Evolutionary conservation across 1,139 yeast genomes (phyloP).

Genomic region (Debaryomyces subglobosus): DNA sequence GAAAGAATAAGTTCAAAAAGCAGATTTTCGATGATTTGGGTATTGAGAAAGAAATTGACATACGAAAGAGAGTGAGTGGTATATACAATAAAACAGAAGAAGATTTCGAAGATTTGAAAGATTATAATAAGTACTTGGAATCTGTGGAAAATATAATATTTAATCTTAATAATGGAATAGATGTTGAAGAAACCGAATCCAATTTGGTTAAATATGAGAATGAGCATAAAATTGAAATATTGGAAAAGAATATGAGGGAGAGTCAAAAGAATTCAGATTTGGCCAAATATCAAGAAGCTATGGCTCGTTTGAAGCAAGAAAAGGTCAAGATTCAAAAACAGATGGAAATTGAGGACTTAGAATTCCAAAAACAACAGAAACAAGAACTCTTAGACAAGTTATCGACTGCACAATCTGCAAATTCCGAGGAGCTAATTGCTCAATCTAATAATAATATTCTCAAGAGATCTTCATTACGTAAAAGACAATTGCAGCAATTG

Average conservation of each 20-base stretch:
- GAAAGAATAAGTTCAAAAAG: conserved; percentile 87
- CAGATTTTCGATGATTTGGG: conserved; percentile 89
- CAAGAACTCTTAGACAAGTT: conserved; percentile 74
- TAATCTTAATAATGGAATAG: conserved; percentile 71
- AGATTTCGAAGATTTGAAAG: conserved; percentile 64
- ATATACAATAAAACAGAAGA: conserved; percentile 82
- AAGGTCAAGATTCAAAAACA: conserved; percentile 66
- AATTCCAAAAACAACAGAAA: conserved; percentile 57
- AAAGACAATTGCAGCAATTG: conserved; percentile 67
- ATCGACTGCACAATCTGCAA: conserved; percentile 40
- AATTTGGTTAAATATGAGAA: conserved; percentile 72
- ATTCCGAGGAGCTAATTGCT: conserved; percentile 54
- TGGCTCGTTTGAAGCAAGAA: conserved; percentile 61
- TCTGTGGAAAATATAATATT: conserved; percentile 80
- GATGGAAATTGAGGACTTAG: conserved; percentile 67
- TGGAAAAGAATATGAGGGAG: conserved; percentile 65
- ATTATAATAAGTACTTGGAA: conserved; percentile 78
- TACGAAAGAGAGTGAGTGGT: conserved; percentile 73
- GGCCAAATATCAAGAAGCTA: conserved; percentile 60
- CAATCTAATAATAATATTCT: conserved; percentile 47
- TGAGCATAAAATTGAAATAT: conserved; percentile 73
- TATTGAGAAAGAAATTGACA: conserved; percentile 91
- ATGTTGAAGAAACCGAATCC: conserved; percentile 71
- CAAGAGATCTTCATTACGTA: conserved; percentile 66
- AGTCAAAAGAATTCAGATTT: conserved; percentile 67